Evolutionary conservation across 2,329 filamentous ascomycete genomes (phyloP).

Genomic region (Diaporthe sp.): DNA sequence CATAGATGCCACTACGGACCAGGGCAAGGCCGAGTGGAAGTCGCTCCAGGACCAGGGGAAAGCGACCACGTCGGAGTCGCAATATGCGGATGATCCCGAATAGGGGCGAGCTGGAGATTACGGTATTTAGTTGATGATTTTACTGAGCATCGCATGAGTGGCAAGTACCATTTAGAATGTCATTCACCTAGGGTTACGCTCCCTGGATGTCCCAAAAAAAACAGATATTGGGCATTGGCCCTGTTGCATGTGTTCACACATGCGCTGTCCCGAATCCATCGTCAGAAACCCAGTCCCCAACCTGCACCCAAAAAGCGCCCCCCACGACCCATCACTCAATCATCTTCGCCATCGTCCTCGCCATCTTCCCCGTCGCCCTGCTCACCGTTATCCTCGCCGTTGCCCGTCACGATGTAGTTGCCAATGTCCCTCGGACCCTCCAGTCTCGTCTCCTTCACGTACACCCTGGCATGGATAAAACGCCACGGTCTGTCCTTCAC

Average conservation of each 20-base stretch:
- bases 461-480: conserved; percentile 16
- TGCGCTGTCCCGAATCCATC: background rate
- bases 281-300: background rate
- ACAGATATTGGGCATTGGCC: background rate
- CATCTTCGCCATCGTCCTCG: conserved; percentile 29
- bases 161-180: background rate
- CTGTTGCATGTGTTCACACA: background rate
- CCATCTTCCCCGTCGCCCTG: background rate
- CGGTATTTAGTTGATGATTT: background rate
- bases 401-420: background rate
- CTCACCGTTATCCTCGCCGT: background rate
- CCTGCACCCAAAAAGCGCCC: background rate
- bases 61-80: conserved; percentile 37
- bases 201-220: background rate
- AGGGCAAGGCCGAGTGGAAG: conserved; percentile 82
- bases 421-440: conserved; percentile 32
- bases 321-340: background rate
- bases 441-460: conserved; percentile 11
- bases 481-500: conserved; percentile 22
- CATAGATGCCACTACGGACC: conserved; percentile 93
- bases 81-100: conserved; percentile 40
- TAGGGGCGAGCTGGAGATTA: background rate
- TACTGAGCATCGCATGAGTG: background rate
- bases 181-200: background rate
- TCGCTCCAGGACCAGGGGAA: conserved; percentile 69